These are phyloP conservation scores for Lasiodiplodia gonubiensis DNA, from an alignment of 2,329 filamentous ascomycete species.

Conservation along the genomic window DNA sequence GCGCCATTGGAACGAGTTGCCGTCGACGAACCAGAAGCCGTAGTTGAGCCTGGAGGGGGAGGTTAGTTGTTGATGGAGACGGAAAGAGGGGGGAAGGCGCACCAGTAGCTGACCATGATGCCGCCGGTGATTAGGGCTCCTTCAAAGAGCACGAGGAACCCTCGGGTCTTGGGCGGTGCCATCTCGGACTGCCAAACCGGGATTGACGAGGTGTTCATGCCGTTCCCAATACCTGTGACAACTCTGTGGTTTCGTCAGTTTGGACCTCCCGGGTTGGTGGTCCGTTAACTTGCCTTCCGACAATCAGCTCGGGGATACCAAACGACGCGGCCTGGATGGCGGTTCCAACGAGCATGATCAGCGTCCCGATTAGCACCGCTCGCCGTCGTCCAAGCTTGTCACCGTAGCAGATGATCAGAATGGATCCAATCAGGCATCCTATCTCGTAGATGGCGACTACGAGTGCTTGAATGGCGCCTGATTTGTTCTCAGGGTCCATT, in stretches of 20 bases:
- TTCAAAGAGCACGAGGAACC: conserved; percentile 64
- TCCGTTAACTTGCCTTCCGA: conserved; percentile 40
- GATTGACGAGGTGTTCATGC: conserved; percentile 61
- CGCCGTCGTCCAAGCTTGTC: conserved; percentile 51
- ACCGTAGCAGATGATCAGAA: conserved; percentile 46
- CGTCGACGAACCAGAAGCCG: conserved; percentile 46
- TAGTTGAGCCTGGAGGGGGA: conserved; percentile 47
- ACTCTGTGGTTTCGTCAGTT: conserved; percentile 45
- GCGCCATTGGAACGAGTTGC: conserved; percentile 51
- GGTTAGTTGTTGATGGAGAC: neutral
- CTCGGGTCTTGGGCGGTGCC: conserved; percentile 61
- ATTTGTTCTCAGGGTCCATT: conserved; percentile 41
- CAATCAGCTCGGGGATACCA: conserved; percentile 53
- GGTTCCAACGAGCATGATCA: conserved; percentile 50
- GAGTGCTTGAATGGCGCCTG: conserved; percentile 51
- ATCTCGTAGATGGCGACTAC: conserved; percentile 59
- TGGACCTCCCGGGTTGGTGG: no score
- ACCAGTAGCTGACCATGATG: conserved; percentile 57
- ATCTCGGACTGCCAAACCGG: conserved; percentile 60
- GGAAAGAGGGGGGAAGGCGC: neutral
- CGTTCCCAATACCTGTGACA: conserved; percentile 60
- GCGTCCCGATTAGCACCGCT: conserved; percentile 50
- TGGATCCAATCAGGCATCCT: conserved; percentile 51
- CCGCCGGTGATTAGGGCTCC: conserved; percentile 58
- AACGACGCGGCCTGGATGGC: conserved; percentile 45